Percentiles rank a stretch among this genome's conserved stretches.
These are phyloP conservation scores for Coemansia reversa DNA, from an alignment of 192 early-diverging fungal genomes.

Conservation along the genomic window DNA sequence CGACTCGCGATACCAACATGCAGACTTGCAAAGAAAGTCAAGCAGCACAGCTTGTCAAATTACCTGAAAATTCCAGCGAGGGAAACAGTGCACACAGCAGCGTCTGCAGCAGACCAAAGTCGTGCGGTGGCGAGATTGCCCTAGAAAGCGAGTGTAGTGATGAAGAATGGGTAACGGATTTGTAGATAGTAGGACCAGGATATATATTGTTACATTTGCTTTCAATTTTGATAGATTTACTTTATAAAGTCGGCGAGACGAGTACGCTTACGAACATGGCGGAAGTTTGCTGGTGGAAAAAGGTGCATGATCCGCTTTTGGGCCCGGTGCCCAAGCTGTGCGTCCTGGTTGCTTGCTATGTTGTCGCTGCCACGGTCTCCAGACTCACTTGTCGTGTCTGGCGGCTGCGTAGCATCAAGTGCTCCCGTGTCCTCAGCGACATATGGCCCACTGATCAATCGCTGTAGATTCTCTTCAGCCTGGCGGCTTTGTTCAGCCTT, in stretches of 20 bases:
- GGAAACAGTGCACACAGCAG: background rate
- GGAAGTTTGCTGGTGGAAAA: conserved; percentile 50
- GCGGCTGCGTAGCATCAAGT: background rate
- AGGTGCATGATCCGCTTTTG: conserved; percentile 28
- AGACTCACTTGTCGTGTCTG: background rate
- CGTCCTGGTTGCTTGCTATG: conserved; percentile 6
- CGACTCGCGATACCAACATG: conserved; percentile 8
- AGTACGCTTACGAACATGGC: conserved; percentile 39
- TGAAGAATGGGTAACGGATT: conserved; percentile 45
- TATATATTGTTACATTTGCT: background rate
- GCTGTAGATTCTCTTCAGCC: conserved; percentile 52
- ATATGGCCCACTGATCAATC: conserved; percentile 41
- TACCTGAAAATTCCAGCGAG: background rate
- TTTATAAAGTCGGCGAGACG: conserved; percentile 33
- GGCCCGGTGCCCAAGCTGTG: conserved; percentile 8
- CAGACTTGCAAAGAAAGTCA: conserved; percentile 14
- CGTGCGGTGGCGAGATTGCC: conserved; percentile 21
- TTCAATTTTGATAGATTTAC: conserved; percentile 1
- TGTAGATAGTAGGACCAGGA: conserved; percentile 14
- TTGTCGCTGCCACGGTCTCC: background rate
- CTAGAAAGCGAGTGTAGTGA: conserved; percentile 34
- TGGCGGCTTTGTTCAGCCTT: conserved; percentile 54
- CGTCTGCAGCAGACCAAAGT: conserved; percentile 3
- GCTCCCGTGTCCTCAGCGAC: background rate
- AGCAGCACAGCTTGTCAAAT: conserved; percentile 9